Evolutionary conservation across 768 basidiomycete genomes (phyloP), one percentile per base, ranked within the genome.

Genomic region (Lactarius hengduanensis): DNA sequence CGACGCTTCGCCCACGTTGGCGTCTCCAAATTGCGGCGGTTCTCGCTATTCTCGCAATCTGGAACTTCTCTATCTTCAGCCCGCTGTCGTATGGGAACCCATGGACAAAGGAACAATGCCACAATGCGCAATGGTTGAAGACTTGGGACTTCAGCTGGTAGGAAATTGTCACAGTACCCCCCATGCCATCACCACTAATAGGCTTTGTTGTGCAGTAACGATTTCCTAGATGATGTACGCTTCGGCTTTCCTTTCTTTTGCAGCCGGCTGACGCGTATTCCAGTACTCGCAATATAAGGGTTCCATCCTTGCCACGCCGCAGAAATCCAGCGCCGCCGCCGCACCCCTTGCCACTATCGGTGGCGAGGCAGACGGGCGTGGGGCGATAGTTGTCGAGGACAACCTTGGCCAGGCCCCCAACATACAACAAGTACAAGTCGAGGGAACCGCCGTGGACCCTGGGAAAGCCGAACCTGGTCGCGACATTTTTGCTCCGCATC

Each of bases 61-160:
- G 88, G 86, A 87, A 88, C 69, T 98, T 88, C 77, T 77, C 80
- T 47, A 83, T 88, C 73, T 89, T 94, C 73, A 91, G 88, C 70
- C 90, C 96, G 2, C 74, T 98, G 55, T 80, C 84, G 0, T 98
- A 99, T 74, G 97, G 93, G 0, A 84, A 78, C 22, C 81, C 84
- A 0, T 98, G 96, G 97, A 98, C 96, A 40, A 92, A 83, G 78
- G 74, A 72, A 9, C 82, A 92, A 68, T 98, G 97, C 71, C 75
- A 82, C 60, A 82, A 79, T 47, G 87, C 93, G 1, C 88, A 86
- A 73, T 96, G 94, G 93, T 71, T 96, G 47, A 93, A 88, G 79
- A 91, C 89, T 5, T 99, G 97, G 97, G 97, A 99, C 77, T 98
- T 98, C 75, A 84, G 87, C 34, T 99, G 96, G 90, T 88, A 72